These are phyloP conservation scores for Pinus albicaulis DNA, from an alignment of 75 land plant genomes.

Conservation along the genomic window DNA sequence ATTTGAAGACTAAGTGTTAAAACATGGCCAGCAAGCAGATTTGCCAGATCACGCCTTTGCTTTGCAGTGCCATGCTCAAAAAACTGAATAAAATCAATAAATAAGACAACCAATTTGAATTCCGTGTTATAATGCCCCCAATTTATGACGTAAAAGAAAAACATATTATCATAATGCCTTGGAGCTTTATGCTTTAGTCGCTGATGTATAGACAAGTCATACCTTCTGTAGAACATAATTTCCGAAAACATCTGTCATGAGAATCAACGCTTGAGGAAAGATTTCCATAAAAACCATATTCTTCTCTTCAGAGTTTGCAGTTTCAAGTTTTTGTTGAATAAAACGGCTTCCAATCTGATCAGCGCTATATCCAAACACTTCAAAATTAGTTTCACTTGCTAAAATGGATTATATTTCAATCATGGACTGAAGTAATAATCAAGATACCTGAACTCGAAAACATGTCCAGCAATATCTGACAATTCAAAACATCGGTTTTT, in stretches of 20 bases:
- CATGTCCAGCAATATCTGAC: slow-evolving; percentile 87
- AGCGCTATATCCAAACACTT: slow-evolving; percentile 47
- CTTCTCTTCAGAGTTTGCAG: slow-evolving; percentile 80
- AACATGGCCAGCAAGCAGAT: slow-evolving; percentile 63
- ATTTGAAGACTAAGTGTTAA: slow-evolving; percentile 76
- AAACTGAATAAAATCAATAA: slow-evolving; percentile 33
- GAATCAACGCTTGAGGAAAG: slow-evolving; percentile 74
- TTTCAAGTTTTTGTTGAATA: slow-evolving; percentile 96
- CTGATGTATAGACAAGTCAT: not conserved
- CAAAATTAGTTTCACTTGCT: not conserved
- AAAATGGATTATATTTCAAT: not conserved
- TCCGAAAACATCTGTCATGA: slow-evolving; percentile 98
- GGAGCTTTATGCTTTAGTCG: not conserved
- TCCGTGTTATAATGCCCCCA: not conserved
- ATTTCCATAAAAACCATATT: slow-evolving; percentile 85
- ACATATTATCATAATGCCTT: not conserved
- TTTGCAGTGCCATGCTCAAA: slow-evolving; percentile 72
- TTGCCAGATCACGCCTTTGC: slow-evolving; percentile 63
- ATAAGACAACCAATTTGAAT: not conserved
- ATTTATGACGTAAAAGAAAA: not conserved
- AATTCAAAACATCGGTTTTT: slow-evolving; percentile 85
- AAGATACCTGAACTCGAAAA: slow-evolving; percentile 89
- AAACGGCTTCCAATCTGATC: slow-evolving; percentile 95
- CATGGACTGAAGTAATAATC: not conserved
- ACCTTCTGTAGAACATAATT: slow-evolving; percentile 96